phyloP scores from a whole-genome alignment of 352 stramenopile genomes.

The Globisporangium cylindrosporum region DNA sequence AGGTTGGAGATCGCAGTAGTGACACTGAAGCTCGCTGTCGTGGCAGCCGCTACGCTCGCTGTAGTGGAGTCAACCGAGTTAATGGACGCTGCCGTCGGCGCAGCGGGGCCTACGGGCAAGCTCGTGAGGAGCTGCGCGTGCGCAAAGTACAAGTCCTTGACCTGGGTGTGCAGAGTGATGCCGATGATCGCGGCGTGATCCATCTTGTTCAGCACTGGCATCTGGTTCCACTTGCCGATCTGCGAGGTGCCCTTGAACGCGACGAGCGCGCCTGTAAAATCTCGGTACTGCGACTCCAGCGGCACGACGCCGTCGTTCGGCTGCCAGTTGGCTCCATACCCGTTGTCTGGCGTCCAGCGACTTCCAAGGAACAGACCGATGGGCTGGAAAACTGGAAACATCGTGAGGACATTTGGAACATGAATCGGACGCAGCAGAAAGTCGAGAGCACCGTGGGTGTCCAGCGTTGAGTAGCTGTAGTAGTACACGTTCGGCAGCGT shows the following conservation, averaged over 20 bases:
- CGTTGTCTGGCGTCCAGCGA: conserved; percentile 25
- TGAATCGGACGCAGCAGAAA: conserved; percentile 23
- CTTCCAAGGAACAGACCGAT: conserved; percentile 22
- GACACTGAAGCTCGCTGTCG: neutral
- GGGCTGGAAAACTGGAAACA: conserved; percentile 21
- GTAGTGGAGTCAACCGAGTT: neutral
- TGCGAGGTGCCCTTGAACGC: conserved; percentile 13
- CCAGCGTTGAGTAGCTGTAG: conserved; percentile 29
- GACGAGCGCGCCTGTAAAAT: conserved; percentile 13
- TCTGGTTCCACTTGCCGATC: conserved; percentile 25
- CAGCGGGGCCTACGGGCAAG: neutral
- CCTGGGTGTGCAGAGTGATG: conserved; percentile 25
- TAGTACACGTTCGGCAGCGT: conserved; percentile 36
- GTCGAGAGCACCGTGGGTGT: conserved; percentile 22
- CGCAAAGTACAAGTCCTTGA: conserved; percentile 20
- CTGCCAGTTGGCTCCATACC: conserved; percentile 29
- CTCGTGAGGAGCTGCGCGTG: conserved; percentile 18
- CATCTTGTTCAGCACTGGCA: conserved; percentile 20
- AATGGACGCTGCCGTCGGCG: neutral
- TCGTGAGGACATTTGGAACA: conserved; percentile 24
- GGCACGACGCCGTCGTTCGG: conserved; percentile 31
- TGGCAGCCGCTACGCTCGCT: neutral
- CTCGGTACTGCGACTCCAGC: conserved; percentile 17
- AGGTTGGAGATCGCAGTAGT: neutral
- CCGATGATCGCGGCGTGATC: conserved; percentile 29